Base-by-base conservation (phyloP, 306 rosid genomes). In the Cucurbita ficifolia region DNA sequence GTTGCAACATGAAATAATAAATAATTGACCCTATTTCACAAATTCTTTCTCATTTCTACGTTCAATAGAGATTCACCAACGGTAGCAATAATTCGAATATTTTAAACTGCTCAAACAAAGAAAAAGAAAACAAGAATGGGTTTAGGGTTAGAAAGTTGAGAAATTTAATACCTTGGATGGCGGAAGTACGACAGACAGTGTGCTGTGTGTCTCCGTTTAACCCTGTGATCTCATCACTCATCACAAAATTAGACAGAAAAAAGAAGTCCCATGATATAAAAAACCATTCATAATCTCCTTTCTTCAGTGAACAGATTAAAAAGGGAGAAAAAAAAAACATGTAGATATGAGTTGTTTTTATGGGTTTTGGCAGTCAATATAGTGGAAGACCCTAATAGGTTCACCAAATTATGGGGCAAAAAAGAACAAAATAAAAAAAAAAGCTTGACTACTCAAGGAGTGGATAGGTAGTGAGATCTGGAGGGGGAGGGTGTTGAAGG, bases 381-480 rank as follows among this genome's bases (percentile, higher is more conserved):
- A 29, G 33, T 29, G 33, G 33, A 29, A 29, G 33, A 29, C 33
- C 33, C 33, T 29, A 29, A 29, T 29, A 29, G 33, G 3, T 29
- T 29, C 33, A 29, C 33, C 33, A 29, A 2, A 29, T 29, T 29
- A 29, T 29, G 33, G 3, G 33, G 33, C 33, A 29, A 29, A 29
- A 29, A 29, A 29, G 33, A 29, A 29, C 2, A 24, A 24, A 24
- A 24, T 1, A 24, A 24, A 24, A 2, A 29, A 29, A 24, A 24
- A 24, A 24, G 2, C 29, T 24, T 1, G 21, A 60, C 42, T 80
- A 85, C 78, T 81, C 81, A 39, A 89, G 92, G 72, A 92, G 81
- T 24, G 90, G 84, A 74, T 87, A 85, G 74, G 92, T 84, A 4
- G 90, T 84, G 46, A 86, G 84, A 80, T 88, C 95, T 21, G 96